These are phyloP conservation scores for Pythium aphanidermatum DNA, from an alignment of 352 stramenopile species.

Conservation along the genomic window DNA sequence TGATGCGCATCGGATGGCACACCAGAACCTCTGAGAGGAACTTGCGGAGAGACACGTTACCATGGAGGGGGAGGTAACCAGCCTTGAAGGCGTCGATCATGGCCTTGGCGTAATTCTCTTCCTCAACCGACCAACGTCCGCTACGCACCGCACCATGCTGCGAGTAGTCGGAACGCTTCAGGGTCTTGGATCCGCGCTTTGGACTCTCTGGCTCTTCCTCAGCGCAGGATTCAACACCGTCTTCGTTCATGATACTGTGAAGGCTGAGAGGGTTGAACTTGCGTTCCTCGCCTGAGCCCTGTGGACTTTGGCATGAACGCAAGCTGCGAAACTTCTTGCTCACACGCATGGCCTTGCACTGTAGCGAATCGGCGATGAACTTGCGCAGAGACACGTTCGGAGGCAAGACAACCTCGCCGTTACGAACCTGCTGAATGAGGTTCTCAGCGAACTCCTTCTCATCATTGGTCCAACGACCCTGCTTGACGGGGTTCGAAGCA, in stretches of 20 bases:
- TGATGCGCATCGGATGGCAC: constrained; percentile 89
- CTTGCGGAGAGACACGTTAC: constrained; percentile 79
- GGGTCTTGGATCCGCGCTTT: constrained; percentile 41
- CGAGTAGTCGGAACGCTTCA: constrained; percentile 79
- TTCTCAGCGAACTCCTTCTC: constrained; percentile 54
- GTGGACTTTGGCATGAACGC: constrained; percentile 18
- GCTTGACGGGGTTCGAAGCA: constrained; percentile 27
- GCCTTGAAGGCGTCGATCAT: constrained; percentile 80
- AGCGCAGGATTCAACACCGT: constrained; percentile 17
- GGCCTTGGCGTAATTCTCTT: constrained; percentile 74
- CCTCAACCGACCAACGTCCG: constrained; percentile 60
- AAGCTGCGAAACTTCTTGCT: constrained; percentile 63
- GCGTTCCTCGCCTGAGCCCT: constrained; percentile 10
- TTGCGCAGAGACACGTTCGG: constrained; percentile 48
- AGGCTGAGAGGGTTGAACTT: constrained; percentile 63
- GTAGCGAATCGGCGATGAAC: constrained; percentile 45
- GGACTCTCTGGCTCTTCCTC: constrained; percentile 16
- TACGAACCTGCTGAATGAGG: constrained; percentile 47
- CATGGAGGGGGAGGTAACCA: constrained; percentile 62
- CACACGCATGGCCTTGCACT: constrained; percentile 63
- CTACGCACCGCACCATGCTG: constrained; percentile 66
- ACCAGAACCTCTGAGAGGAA: constrained; percentile 85
- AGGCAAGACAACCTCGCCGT: constrained; percentile 33
- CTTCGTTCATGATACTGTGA: constrained; percentile 74
- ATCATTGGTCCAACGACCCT: constrained; percentile 45